Percentiles rank a stretch among this genome's conserved stretches.
phyloP scores from a whole-genome alignment of 2,329 filamentous ascomycete genomes.

The Remersonia thermophila region DNA sequence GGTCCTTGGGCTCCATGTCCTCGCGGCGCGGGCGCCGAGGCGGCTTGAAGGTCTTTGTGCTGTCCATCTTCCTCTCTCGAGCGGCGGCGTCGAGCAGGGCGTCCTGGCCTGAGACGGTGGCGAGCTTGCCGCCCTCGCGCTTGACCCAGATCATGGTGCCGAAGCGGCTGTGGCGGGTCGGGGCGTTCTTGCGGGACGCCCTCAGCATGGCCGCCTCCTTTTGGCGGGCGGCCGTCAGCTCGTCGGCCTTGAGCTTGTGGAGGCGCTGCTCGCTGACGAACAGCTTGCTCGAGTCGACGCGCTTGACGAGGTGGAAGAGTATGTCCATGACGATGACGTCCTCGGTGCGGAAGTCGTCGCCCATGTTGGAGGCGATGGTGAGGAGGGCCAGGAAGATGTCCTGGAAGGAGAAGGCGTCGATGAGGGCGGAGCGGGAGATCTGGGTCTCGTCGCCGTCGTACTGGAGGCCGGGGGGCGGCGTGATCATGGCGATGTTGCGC shows the following conservation, averaged over 20 bases:
- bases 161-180: conserved; percentile 84
- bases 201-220: conserved; percentile 78
- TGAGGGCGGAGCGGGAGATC: conserved; percentile 74
- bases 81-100: conserved; percentile 61
- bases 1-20: conserved; percentile 56
- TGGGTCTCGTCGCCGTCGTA: conserved; percentile 84
- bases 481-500: conserved; percentile 77
- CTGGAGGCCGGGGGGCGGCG: conserved; percentile 57
- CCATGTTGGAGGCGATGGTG: conserved; percentile 83
- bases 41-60: conserved; percentile 79
- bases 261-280: conserved; percentile 73
- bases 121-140: conserved; percentile 69
- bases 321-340: conserved; percentile 86
- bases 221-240: conserved; percentile 61
- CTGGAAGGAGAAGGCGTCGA: conserved; percentile 81
- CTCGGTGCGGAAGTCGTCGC: conserved; percentile 81
- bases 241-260: conserved; percentile 54
- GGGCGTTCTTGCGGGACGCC: conserved; percentile 62
- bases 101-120: conserved; percentile 79
- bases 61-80: conserved; percentile 80
- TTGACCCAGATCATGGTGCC: conserved; percentile 97
- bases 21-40: conserved; percentile 52
- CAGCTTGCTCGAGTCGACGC: conserved; percentile 69
- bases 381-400: conserved; percentile 79
- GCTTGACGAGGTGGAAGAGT: conserved; percentile 84